Conservation (phyloP, 176 grass and related monocot species). For the Musa troglodytarum region DNA sequence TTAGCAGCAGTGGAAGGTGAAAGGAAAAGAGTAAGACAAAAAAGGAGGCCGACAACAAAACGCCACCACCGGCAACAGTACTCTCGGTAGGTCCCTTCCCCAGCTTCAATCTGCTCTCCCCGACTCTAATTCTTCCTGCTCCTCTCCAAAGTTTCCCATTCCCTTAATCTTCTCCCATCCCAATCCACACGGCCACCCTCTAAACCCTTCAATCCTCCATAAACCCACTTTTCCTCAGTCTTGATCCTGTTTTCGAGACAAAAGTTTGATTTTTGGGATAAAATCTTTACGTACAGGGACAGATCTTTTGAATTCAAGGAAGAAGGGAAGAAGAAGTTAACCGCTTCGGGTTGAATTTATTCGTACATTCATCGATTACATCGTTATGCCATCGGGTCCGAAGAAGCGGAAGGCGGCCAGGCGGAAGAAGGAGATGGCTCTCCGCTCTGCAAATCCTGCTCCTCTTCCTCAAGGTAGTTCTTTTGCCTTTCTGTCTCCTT, state of each 20-base stretch:
- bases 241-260: background rate
- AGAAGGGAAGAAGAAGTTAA: background rate
- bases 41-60: background rate
- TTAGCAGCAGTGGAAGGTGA: background rate
- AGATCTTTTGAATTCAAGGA: background rate
- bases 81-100: background rate
- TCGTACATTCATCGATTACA: background rate
- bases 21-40: background rate
- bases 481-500: background rate
- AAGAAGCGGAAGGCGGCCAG: conserved; percentile 14
- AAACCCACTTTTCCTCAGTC: no score
- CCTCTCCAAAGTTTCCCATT: background rate
- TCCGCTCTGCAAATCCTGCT: background rate
- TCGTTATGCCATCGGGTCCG: background rate
- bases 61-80: background rate
- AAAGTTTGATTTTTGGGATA: no score
- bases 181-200: no score
- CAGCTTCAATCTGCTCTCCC: background rate
- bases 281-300: no score
- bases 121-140: no score
- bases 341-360: no score
- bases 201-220: no score
- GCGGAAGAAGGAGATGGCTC: conserved; percentile 9
- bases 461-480: background rate
- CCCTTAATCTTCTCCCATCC: background rate